phyloP scores from a whole-genome alignment of 208 protist genomes.

The Acanthamoeba sp. region DNA sequence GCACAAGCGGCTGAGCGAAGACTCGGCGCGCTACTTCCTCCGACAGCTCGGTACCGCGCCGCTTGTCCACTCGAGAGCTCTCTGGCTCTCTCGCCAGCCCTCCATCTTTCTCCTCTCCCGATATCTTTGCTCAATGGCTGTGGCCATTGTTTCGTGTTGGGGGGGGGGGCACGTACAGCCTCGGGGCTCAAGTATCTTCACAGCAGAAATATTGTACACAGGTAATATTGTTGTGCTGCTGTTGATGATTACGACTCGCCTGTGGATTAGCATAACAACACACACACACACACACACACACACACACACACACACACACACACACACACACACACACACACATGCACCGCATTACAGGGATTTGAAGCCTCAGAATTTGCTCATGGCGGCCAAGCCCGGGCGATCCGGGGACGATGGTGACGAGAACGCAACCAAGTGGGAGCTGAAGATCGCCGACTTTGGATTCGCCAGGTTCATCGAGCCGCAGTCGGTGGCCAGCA shows the following conservation, averaged over 20 bases:
- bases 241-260: background rate
- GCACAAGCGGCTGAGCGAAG: conserved; percentile 41
- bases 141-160: too few species aligned
- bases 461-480: conserved; percentile 67
- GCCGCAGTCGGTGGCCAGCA: conserved; percentile 53
- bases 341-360: conserved; percentile 33
- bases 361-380: conserved; percentile 60
- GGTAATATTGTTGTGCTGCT: background rate
- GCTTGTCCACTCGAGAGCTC: background rate
- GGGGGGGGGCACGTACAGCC: background rate
- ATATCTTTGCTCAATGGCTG: background rate
- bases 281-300: too few species aligned
- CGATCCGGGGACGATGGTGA: background rate
- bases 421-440: background rate
- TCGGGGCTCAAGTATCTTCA: conserved; percentile 47
- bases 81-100: background rate
- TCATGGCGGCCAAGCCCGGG: background rate
- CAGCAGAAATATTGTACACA: conserved; percentile 62
- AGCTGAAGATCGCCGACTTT: conserved; percentile 67
- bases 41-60: conserved; percentile 15
- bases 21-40: conserved; percentile 57
- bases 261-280: background rate
- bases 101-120: background rate
- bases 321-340: too few species aligned
- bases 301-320: too few species aligned